These are phyloP conservation scores for Boletus rufocinnamomeus DNA, from an alignment of 768 basidiomycete genomes.

Conservation along the genomic window DNA sequence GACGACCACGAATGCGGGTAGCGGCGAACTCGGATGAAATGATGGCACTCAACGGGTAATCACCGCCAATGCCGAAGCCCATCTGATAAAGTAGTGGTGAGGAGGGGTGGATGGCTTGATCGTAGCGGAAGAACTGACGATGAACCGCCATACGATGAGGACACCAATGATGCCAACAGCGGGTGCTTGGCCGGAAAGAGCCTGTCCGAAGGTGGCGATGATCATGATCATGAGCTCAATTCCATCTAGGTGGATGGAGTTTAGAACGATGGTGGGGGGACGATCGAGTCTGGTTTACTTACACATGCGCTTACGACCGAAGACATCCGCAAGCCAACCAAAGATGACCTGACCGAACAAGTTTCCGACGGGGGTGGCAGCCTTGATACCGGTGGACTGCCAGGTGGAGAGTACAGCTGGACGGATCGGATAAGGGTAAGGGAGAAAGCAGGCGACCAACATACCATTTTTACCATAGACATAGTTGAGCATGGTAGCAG, in stretches of 20 bases:
- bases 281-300: constrained; percentile 28
- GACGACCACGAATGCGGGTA: constrained; percentile 72
- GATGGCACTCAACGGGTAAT: constrained; percentile 83
- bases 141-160: constrained; percentile 82
- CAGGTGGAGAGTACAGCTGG: constrained; percentile 42
- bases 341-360: constrained; percentile 76
- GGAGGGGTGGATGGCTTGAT: not conserved
- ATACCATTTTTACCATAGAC: constrained; percentile 55
- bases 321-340: constrained; percentile 75
- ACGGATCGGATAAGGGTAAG: not conserved
- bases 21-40: constrained; percentile 90
- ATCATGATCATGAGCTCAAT: constrained; percentile 77
- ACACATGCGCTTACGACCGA: constrained; percentile 84
- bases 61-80: constrained; percentile 86
- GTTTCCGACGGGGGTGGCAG: constrained; percentile 75
- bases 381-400: constrained; percentile 78
- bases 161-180: constrained; percentile 74
- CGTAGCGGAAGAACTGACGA: constrained; percentile 39
- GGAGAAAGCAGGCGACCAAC: not conserved
- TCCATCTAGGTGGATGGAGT: constrained; percentile 39
- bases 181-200: constrained; percentile 65
- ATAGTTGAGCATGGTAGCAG: constrained; percentile 78
- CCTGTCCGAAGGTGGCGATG: constrained; percentile 75
- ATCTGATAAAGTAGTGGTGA: constrained; percentile 39
- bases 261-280: not conserved